Conservation (phyloP, 305 asterid genomes). For the Plantago rigida region DNA sequence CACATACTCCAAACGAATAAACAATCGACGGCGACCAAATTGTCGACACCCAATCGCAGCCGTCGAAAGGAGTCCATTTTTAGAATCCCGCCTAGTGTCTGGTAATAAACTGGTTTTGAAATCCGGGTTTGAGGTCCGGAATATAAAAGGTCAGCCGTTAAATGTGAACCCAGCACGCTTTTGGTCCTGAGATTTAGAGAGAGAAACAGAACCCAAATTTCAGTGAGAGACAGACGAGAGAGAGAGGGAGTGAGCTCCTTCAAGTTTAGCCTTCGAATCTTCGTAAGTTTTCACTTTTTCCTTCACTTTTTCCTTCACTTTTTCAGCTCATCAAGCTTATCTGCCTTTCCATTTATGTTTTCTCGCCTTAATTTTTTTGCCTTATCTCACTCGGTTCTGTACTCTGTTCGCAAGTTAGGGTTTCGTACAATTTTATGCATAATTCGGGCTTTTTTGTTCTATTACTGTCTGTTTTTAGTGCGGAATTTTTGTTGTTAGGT, state of each 20-base stretch:
- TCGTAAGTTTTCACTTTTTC: constrained; percentile 30
- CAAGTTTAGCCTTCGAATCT: constrained; percentile 19
- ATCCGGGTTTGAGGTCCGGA: constrained; percentile 72
- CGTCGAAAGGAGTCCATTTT: constrained; percentile 25
- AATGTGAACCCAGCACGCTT: constrained; percentile 17
- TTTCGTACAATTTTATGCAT: constrained; percentile 17
- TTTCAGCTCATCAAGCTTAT: constrained; percentile 11
- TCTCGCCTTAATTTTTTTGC: not conserved
- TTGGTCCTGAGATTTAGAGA: constrained; percentile 18
- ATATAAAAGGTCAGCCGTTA: constrained; percentile 26
- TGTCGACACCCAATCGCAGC: constrained; percentile 21
- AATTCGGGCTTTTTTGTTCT: constrained; percentile 8
- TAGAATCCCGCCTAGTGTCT: constrained; percentile 47
- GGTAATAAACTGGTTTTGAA: constrained; percentile 49
- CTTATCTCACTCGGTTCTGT: not conserved
- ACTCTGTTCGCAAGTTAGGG: constrained; percentile 28
- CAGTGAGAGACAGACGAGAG: not conserved
- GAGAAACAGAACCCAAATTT: not conserved
- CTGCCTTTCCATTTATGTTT: not conserved
- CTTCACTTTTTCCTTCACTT: constrained; percentile 8
- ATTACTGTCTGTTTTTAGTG: not conserved
- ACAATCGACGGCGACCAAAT: too few relatives aligned
- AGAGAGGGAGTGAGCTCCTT: constrained; percentile 25
- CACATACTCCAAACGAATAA: too few relatives aligned
- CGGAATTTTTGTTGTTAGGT: constrained; percentile 11